Percentiles rank a stretch among this genome's conserved stretches.
Conservation (phyloP, 306 rosid species). For the Bauhinia variegata region DNA sequence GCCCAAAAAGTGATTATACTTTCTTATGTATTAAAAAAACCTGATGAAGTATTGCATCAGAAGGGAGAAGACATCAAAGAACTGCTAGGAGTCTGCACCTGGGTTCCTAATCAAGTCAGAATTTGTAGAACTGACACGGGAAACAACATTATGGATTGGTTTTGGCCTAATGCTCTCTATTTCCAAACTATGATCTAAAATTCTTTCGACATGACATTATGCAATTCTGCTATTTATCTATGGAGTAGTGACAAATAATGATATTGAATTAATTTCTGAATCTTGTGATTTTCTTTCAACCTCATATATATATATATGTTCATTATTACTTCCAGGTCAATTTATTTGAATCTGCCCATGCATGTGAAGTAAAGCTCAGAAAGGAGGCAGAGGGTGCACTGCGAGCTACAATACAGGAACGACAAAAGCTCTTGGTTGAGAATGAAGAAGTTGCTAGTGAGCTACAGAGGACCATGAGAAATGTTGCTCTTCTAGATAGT, state of each 20-base stretch:
- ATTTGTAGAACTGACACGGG: slow-evolving; percentile 4
- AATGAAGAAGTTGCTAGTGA: slow-evolving; percentile 51
- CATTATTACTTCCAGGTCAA: slow-evolving; percentile 51
- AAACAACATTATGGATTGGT: not conserved
- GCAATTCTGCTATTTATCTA: not conserved
- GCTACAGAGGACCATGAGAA: slow-evolving; percentile 62
- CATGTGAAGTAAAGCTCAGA: slow-evolving; percentile 57
- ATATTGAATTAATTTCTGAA: slow-evolving; percentile 15
- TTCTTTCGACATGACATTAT: not conserved
- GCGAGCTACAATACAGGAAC: slow-evolving; percentile 52
- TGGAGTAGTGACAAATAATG: slow-evolving; percentile 10
- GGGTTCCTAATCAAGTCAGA: slow-evolving; percentile 1
- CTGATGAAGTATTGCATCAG: slow-evolving; percentile 18
- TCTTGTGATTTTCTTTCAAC: slow-evolving; percentile 17
- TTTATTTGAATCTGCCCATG: slow-evolving; percentile 53
- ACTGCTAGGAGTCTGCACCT: slow-evolving; percentile 9
- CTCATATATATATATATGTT: not conserved
- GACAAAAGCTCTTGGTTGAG: slow-evolving; percentile 56
- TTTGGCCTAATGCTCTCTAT: not conserved
- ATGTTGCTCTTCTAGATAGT: slow-evolving; percentile 61
- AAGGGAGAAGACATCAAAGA: slow-evolving; percentile 23
- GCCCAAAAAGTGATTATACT: too few species aligned
- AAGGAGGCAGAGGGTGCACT: slow-evolving; percentile 62
- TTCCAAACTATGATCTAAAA: not conserved
- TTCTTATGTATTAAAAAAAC: slow-evolving; percentile 16